These are phyloP conservation scores for Triglochin maritima DNA, from an alignment of 106 monocot genomes.

Conservation along the genomic window DNA sequence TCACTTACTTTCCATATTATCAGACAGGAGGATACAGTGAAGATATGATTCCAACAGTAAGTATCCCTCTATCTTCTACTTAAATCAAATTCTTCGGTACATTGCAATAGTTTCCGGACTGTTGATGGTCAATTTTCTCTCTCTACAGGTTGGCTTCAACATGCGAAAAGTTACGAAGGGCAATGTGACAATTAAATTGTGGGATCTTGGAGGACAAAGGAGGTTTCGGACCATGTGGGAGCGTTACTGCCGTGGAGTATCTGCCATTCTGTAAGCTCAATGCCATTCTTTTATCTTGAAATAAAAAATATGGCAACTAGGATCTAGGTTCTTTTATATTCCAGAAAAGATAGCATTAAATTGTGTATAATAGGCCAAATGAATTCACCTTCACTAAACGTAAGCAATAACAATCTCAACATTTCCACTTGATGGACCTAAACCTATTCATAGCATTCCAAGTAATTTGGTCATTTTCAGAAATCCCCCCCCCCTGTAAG, in stretches of 20 bases:
- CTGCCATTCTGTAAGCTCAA: slow-evolving; percentile 72
- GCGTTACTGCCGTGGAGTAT: slow-evolving; percentile 95
- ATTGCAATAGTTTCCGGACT: background rate
- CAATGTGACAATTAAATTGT: slow-evolving; percentile 95
- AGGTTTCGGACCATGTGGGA: slow-evolving; percentile 98
- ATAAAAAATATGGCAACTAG: background rate
- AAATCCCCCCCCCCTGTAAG: too few relatives aligned
- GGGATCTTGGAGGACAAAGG: slow-evolving; percentile 90
- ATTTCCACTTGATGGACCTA: too few relatives aligned
- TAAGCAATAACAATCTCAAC: too few relatives aligned
- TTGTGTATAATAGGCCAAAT: too few relatives aligned
- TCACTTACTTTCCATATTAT: slow-evolving; percentile 4
- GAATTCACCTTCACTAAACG: too few relatives aligned
- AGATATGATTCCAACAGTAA: slow-evolving; percentile 98
- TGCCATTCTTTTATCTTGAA: background rate
- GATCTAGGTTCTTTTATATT: too few relatives aligned
- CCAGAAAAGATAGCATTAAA: too few relatives aligned
- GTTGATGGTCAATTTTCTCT: background rate
- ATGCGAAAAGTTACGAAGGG: slow-evolving; percentile 99
- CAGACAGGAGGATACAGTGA: slow-evolving; percentile 95
- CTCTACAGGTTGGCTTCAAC: slow-evolving; percentile 79
- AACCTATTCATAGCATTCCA: too few relatives aligned
- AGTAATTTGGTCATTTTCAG: too few relatives aligned
- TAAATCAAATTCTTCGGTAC: background rate
- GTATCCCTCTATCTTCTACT: slow-evolving; percentile 9